Conservation (phyloP, 2,329 filamentous ascomycete species). For the Fusarium lyarnte region DNA sequence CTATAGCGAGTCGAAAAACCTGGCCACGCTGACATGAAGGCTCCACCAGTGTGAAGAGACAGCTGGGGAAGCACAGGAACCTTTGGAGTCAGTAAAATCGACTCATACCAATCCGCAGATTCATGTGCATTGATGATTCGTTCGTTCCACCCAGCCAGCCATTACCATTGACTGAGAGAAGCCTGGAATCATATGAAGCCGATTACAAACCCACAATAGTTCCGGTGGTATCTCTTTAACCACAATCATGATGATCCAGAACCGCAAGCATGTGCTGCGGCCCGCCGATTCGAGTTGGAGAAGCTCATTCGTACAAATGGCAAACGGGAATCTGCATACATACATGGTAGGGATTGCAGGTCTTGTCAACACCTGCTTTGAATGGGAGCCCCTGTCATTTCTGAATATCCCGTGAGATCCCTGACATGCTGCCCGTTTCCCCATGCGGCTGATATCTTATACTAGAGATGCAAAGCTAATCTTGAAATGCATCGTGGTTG, state of each 20-base stretch:
- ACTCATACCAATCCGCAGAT: not conserved
- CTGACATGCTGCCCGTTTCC: constrained; percentile 9
- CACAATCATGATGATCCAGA: not conserved
- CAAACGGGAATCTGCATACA: not conserved
- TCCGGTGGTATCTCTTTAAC: not conserved
- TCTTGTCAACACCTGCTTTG: not conserved
- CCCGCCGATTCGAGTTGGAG: not conserved
- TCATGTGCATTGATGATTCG: not conserved
- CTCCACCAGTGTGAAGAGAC: constrained; percentile 21
- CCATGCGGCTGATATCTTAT: constrained; percentile 7
- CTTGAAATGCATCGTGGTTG: constrained; percentile 20
- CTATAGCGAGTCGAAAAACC: constrained; percentile 31
- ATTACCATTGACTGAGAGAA: no score
- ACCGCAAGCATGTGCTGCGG: not conserved
- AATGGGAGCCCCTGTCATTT: not conserved
- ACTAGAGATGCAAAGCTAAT: constrained; percentile 29
- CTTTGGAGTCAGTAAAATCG: not conserved
- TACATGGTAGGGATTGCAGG: not conserved
- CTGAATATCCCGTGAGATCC: constrained; percentile 9
- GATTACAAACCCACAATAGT: not conserved
- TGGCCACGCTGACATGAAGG: constrained; percentile 36
- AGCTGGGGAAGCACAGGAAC: not conserved
- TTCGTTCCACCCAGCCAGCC: not conserved
- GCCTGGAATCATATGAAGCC: not conserved
- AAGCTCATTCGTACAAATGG: not conserved